Base-by-base conservation (phyloP, 108 stramenopile genomes). In the Phaeodactylum tricornutum region DNA sequence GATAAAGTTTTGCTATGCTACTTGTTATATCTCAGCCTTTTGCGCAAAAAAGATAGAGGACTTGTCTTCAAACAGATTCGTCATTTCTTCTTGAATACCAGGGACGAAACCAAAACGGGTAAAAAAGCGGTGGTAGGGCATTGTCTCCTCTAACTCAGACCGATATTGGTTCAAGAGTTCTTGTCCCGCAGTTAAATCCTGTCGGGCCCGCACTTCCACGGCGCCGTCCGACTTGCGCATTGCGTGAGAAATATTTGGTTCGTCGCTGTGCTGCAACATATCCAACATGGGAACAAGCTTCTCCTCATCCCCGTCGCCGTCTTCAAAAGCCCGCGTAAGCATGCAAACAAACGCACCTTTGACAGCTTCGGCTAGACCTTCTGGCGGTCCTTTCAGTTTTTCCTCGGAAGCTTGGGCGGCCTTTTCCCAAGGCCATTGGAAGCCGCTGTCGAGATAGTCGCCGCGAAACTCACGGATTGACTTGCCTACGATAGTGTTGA, bases 101-200 rank as follows among this genome's bases (percentile, higher is more conserved):
- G 85, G 85, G 15, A 82, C 71, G 51, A 87, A 87, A 1, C 85
- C 85, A 70, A 75, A 87, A 25, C 77, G 52, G 0, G 78, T 82
- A 41, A 80, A 87, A 40, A 82, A 87, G 11, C 81, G 72, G 16
- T 77, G 62, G 31, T 69, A 72, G 9, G 85, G 85, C 66, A 87
- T 83, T 20, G 53, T 63, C 36, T 76, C 75, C 24, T 86, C 84
- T 41, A 70, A 55, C 34, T 87, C 85, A 19, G 74, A 73, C 50
- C 70, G 77, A 61, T 87, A 87, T 37, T 64, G 68, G 50, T 87
- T 81, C 12, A 61, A 66, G 5, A 87, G 35, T 58, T 87, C 85
- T 35, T 77, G 73, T 2, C 70, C 79, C 0, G 60, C 51, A 7
- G 21, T 26, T 35, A 87, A 61, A 14, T 48, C 37, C 6, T 67